Evolutionary conservation across 805 yeast genomes (phyloP), one percentile per base, ranked within the genome.

Genomic region (Gaillardinia entomophila): DNA sequence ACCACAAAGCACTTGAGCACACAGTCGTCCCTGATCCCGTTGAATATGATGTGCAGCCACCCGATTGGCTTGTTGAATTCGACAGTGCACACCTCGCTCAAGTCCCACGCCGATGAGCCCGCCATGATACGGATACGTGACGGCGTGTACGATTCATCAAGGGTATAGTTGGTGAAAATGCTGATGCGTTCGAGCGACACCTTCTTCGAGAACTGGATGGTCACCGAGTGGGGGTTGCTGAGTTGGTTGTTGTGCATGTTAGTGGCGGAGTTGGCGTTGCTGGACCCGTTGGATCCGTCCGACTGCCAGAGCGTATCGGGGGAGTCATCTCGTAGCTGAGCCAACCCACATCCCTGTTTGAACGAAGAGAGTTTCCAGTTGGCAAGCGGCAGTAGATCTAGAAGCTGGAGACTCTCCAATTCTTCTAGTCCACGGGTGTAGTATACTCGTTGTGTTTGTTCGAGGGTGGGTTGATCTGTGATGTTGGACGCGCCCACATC

Each of bases 71-170:
- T 77, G 28, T 63, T 63, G 38, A 86, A 65, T 33, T 71, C 73
- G 19, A 77, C 65, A 0, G 73, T 64, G 12, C 75, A 64, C 6
- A 85, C 90, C 45, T 80, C 83, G 30, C 74, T 66, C 38, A 86
- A 58, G 47, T 84, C 92, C 65, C 84, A 86, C 22, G 78, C 77
- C 7, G 66, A 60, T 18, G 79, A 75, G 0, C 96, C 96, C 0
- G 92, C 85, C 43, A 70, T 55, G 3, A 86, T 65, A 7, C 64
- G 57, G 20, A 88, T 68, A 40, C 69, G 70, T 8, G 79, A 70
- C 1, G 99, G 99, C 0, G 98, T 88, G 51, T 94, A 92, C 14
- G 95, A 83, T 53, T 92, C 97, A 55, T 92, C 98, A 4, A 75
- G 60, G 3, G 64, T 53, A 45, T 71, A 77, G 45, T 89, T 85